These are phyloP conservation scores for Saccharomycopsis phalli DNA, from an alignment of 1,139 yeast genomes.

Conservation along the genomic window DNA sequence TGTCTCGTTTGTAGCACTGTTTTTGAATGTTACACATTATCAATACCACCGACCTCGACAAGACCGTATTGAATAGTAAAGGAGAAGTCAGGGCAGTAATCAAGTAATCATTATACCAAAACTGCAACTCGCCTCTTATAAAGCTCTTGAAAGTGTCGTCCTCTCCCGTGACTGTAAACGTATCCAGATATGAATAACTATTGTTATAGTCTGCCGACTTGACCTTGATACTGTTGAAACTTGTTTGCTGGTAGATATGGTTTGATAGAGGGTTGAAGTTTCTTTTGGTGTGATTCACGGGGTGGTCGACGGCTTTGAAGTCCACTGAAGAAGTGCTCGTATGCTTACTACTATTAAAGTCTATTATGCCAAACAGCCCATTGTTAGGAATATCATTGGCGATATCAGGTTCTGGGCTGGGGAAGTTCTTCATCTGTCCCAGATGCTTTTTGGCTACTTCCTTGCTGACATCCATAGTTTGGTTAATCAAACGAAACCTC, in stretches of 20 bases:
- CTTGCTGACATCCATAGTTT: not conserved
- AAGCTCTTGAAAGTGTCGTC: slow-evolving; percentile 8
- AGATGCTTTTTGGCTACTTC: no score
- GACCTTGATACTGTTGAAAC: slow-evolving; percentile 2
- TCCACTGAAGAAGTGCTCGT: slow-evolving; percentile 7
- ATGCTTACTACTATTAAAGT: slow-evolving; percentile 4
- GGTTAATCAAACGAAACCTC: not conserved
- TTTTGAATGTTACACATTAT: slow-evolving; percentile 9
- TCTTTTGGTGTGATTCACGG: slow-evolving; percentile 5
- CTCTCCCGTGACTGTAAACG: slow-evolving; percentile 12
- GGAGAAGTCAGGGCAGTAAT: not conserved
- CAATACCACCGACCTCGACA: slow-evolving; percentile 6
- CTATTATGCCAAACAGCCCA: slow-evolving; percentile 11
- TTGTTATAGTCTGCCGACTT: not conserved
- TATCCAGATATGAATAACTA: not conserved
- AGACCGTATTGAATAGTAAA: slow-evolving; percentile 6
- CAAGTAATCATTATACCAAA: slow-evolving; percentile 10
- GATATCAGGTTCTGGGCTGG: not conserved
- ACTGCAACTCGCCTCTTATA: slow-evolving; percentile 3
- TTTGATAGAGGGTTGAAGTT: slow-evolving; percentile 10
- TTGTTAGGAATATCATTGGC: not conserved
- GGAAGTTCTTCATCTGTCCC: not conserved
- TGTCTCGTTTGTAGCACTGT: slow-evolving; percentile 4
- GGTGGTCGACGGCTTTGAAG: slow-evolving; percentile 8
- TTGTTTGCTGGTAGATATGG: slow-evolving; percentile 3